Conservation (phyloP, 2,329 filamentous ascomycete genomes). For the Lecanicillium sp. region DNA sequence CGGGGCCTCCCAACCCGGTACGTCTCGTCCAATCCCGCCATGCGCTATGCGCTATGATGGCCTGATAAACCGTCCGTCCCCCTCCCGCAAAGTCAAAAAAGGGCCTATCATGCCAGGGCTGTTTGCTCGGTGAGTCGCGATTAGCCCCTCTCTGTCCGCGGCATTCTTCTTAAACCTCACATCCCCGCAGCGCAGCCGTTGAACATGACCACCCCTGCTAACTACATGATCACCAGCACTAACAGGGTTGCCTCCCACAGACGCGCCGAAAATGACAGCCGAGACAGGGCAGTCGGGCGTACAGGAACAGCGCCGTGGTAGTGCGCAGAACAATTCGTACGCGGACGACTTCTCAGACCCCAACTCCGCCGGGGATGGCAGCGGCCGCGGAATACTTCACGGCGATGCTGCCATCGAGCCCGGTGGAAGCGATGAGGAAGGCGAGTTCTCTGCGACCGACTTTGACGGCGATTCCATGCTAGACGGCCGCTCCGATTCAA, state of each 20-base stretch:
- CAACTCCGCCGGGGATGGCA: not conserved
- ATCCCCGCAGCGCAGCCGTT: no score
- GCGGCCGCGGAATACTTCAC: constrained; percentile 22
- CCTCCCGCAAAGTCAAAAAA: no score
- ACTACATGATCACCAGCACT: no score
- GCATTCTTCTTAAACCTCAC: no score
- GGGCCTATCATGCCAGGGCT: no score
- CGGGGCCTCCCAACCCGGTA: not conserved
- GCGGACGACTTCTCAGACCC: not conserved
- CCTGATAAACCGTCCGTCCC: no score
- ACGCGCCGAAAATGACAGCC: not conserved
- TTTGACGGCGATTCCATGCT: constrained; percentile 25
- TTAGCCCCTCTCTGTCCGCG: no score
- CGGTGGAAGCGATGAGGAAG: constrained; percentile 28
- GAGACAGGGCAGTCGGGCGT: not conserved
- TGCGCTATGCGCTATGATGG: not conserved
- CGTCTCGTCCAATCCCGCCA: not conserved
- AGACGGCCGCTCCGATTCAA: constrained; percentile 22
- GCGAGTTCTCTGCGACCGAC: constrained; percentile 28
- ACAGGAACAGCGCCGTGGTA: not conserved
- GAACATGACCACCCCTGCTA: not conserved
- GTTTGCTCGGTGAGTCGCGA: no score
- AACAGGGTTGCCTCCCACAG: not conserved
- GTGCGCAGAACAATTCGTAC: not conserved
- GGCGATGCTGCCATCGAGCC: constrained; percentile 26